Conservation (phyloP, 768 basidiomycete species). For the Lentinula boryana region DNA sequence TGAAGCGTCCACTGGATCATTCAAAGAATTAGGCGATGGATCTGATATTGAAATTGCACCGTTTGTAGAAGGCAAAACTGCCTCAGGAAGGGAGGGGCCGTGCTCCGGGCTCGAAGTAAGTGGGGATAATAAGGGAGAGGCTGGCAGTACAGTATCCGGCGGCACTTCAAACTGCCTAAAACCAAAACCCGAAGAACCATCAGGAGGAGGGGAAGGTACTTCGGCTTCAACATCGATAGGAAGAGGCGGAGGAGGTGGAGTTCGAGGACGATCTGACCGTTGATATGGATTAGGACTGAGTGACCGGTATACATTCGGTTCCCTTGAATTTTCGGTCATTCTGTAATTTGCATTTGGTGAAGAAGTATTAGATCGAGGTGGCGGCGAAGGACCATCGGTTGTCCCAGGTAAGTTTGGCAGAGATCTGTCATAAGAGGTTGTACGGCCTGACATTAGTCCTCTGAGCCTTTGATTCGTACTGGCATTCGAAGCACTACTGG, state of each 20-base stretch:
- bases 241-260: slow-evolving; percentile 5
- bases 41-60: neutral
- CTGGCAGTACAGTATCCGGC: neutral
- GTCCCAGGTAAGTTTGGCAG: slow-evolving; percentile 22
- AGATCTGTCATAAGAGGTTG: slow-evolving; percentile 28
- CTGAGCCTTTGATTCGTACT: slow-evolving; percentile 44
- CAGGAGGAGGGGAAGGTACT: slow-evolving; percentile 3
- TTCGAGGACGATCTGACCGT: neutral
- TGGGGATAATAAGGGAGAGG: neutral
- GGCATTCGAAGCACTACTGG: slow-evolving; percentile 16
- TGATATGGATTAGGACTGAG: slow-evolving; percentile 2
- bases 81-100: neutral
- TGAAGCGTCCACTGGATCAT: neutral
- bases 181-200: slow-evolving; percentile 2
- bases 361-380: neutral
- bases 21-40: neutral
- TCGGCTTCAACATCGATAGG: slow-evolving; percentile 7
- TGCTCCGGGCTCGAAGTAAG: neutral
- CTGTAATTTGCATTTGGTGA: neutral
- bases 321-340: neutral
- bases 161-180: slow-evolving; percentile 8
- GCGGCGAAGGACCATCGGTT: neutral
- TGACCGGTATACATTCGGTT: neutral
- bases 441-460: slow-evolving; percentile 35
- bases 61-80: neutral